phyloP scores from a whole-genome alignment of 371 early-diverging fungal species.

The Apophysomyces variabilis region DNA sequence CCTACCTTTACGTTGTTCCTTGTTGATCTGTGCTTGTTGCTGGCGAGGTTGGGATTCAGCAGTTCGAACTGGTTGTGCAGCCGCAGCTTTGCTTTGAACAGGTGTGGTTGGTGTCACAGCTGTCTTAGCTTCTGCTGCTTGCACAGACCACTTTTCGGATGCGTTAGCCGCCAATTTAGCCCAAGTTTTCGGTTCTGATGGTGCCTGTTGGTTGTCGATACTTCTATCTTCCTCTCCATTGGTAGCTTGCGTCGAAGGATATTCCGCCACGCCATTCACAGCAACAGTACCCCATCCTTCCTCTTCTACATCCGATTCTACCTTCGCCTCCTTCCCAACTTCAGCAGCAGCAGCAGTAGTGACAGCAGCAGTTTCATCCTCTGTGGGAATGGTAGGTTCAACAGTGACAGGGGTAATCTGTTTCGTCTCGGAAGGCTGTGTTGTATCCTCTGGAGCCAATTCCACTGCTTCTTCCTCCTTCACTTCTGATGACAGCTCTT shows the following conservation, averaged over 20 bases:
- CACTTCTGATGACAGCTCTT: conserved; percentile 8
- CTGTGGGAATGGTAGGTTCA: background rate
- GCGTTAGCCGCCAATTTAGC: conserved; percentile 48
- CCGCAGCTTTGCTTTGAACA: conserved; percentile 8
- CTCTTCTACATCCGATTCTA: conserved; percentile 14
- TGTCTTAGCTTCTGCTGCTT: conserved; percentile 36
- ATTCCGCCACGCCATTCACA: conserved; percentile 1
- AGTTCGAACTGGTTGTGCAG: conserved; percentile 4
- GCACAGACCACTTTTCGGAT: conserved; percentile 16
- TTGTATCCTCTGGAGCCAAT: background rate
- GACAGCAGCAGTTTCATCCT: background rate
- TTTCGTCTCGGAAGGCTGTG: background rate
- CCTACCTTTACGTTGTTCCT: conserved; percentile 21
- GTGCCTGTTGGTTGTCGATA: conserved; percentile 1
- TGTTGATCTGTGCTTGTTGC: conserved; percentile 12
- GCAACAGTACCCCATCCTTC: conserved; percentile 7
- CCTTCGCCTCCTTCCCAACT: conserved; percentile 2
- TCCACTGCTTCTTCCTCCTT: background rate
- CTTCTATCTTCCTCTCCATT: background rate
- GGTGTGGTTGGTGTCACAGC: conserved; percentile 25
- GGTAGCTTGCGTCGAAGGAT: conserved; percentile 7
- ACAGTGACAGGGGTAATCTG: no score
- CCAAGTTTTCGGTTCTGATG: conserved; percentile 50
- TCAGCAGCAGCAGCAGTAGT: conserved; percentile 3
- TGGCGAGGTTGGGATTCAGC: conserved; percentile 8